Percentiles rank a stretch among this genome's conserved stretches.
Conservation (phyloP, 345 rosid species). For the Nasturtium officinale region DNA sequence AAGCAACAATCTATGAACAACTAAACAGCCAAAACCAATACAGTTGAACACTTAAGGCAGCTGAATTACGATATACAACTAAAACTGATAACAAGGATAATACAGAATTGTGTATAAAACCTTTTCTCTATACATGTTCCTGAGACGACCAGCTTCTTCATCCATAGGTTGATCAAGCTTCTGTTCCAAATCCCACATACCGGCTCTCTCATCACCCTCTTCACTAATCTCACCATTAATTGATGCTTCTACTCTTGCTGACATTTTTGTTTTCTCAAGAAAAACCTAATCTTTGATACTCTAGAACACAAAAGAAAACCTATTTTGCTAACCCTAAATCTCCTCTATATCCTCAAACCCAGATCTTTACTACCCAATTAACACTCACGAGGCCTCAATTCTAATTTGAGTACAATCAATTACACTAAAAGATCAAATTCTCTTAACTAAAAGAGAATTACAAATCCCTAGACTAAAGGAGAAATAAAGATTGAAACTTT, state of each 20-base stretch:
- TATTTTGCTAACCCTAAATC: conserved; percentile 23
- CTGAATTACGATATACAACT: neutral
- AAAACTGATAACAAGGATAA: neutral
- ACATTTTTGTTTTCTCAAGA: conserved; percentile 41
- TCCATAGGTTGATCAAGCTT: conserved; percentile 94
- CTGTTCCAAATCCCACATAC: conserved; percentile 94
- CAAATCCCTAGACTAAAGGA: conserved; percentile 10
- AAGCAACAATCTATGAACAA: neutral
- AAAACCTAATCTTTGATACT: conserved; percentile 27
- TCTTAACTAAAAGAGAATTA: conserved; percentile 9
- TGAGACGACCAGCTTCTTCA: conserved; percentile 87
- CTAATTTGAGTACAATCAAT: neutral
- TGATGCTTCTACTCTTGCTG: conserved; percentile 54
- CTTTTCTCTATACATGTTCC: conserved; percentile 83
- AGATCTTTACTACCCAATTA: neutral
- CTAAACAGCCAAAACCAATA: neutral
- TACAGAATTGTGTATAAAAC: conserved; percentile 35
- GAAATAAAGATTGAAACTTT: neutral
- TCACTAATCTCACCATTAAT: conserved; percentile 55
- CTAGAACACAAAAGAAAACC: conserved; percentile 12
- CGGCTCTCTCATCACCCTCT: conserved; percentile 58
- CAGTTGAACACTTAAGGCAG: conserved; percentile 1
- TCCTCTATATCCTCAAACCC: conserved; percentile 8
- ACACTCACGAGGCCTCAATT: neutral
- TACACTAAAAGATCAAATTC: neutral